Percentiles rank a stretch among this genome's conserved stretches.
phyloP scores from a whole-genome alignment of 1,284 basidiomycete species.

The Naganishia cerealis region DNA sequence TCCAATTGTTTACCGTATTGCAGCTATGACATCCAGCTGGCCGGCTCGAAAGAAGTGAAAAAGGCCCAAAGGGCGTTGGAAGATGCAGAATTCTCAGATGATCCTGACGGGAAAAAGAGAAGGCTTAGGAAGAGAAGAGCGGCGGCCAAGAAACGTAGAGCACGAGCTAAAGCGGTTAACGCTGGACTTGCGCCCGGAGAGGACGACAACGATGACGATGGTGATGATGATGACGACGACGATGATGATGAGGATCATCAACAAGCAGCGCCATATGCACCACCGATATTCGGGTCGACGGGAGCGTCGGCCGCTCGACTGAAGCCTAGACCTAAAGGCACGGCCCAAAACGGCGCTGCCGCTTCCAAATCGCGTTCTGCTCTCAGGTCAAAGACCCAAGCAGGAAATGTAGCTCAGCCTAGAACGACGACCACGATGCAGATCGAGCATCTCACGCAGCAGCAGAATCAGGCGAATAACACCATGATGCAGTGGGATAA shows the following conservation, averaged over 20 bases:
- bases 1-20: background rate
- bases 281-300: background rate
- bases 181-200: background rate
- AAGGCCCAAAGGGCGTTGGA: slow-evolving; percentile 13
- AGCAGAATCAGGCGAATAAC: slow-evolving; percentile 7
- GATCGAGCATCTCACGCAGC: slow-evolving; percentile 26
- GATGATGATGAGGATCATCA: slow-evolving; percentile 2
- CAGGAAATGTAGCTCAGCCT: slow-evolving; percentile 2
- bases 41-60: slow-evolving; percentile 24
- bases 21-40: slow-evolving; percentile 25
- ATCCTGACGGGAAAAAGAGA: slow-evolving; percentile 24
- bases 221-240: slow-evolving; percentile 8
- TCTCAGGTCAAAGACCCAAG: background rate
- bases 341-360: background rate
- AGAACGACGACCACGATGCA: slow-evolving; percentile 24
- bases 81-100: slow-evolving; percentile 23
- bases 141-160: slow-evolving; percentile 19
- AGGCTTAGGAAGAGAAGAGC: slow-evolving; percentile 19
- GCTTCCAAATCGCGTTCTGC: background rate
- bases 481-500: slow-evolving; percentile 27
- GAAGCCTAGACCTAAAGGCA: background rate
- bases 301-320: background rate
- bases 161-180: slow-evolving; percentile 3
- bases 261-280: background rate
- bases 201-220: background rate